Base-by-base conservation (phyloP, 306 rosid genomes). In the Begonia masoniana region DNA sequence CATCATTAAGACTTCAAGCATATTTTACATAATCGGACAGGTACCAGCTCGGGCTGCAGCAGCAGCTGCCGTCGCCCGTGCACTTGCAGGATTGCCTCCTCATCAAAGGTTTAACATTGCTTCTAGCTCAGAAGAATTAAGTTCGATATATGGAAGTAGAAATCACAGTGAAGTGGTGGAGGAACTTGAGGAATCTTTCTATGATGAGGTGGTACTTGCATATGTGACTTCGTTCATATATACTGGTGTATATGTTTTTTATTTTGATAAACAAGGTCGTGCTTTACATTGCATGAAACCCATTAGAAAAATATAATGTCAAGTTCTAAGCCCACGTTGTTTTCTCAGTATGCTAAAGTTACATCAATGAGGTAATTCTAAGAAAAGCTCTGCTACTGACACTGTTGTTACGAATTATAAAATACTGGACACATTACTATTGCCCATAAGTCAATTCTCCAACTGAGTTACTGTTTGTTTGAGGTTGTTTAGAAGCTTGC, bases 21-120 rank as follows among this genome's bases (percentile, higher is more conserved):
- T 55, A 66, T 65, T 61, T 71, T 76, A 58, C 64, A 43, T 58
- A 53, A 52, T 60, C 55, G 62, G 70, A 43, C 81, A 92, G 99
- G 99, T 92, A 77, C 96, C 96, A 1, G 83, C 96, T 15, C 86
- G 87, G 58, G 99, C 88, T 55, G 93, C 85, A 15, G 95, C 99
- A 16, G 96, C 99, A 7, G 99, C 96, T 49, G 99, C 84, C 35
- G 96, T 87, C 47, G 99, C 99, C 17, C 96, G 94, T 68, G 99
- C 92, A 60, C 85, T 92, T 57, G 96, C 96, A 7, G 99, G 95
- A 62, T 70, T 92, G 65, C 99, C 99, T 53, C 96, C 88, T 10
- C 93, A 92, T 74, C 95, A 92, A 74, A 78, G 89, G 67, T 86
- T 69, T 61, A 67, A 71, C 67, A 56, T 92, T 53, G 72, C 95